Evolutionary conservation across 2,329 filamentous ascomycete species (phyloP), one percentile per base, ranked within the genome.

Genomic region (Hortaea werneckii): DNA sequence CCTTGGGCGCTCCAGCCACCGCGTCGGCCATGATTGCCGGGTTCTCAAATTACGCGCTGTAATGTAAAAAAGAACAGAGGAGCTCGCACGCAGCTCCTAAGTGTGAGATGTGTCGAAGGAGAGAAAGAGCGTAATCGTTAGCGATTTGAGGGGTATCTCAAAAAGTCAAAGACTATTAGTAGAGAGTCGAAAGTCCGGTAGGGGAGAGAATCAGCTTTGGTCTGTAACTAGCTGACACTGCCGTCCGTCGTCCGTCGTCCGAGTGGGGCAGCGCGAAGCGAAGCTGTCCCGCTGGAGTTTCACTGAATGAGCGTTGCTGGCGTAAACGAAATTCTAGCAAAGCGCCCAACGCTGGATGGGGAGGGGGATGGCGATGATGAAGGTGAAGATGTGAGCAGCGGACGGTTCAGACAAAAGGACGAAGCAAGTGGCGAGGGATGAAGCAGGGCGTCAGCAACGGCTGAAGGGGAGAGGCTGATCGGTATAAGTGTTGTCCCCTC

Each of bases 1-100:
- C 50, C 55, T 58, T 59, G 47, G 56, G 41, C 43, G 60, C 61
- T 57, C 60, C 63, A 58, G 66, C 68, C 57, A 67, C 67, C 58
- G 61, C 63, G 55, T 65, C 57, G 44, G 63, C 61, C 63, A 65
- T 65, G 42, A 51, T 50, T 30, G 38, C 44, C 20, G 35, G 26
- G 37, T 8, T 39, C 7, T 20, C 37, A 30, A 20, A 13, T 35
- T 41, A 35, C 26, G 27, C n/a, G 27, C 20, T 37, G 11, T 20
- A 37, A 13, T 12, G 35, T 12, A 11, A 20, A 20, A 13, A 27
- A 40, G 38, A 27, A 12, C 10, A 20, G n/a, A 27, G 38, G 10
- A 27, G 26, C 10, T 11, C 10, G n/a, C 10, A 20, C 10, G 10
- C 10, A 2, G 38, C 10, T 40, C 10, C 10, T 11, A 10, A 11